Evolutionary conservation across 768 basidiomycete species (phyloP).

Genomic region (Clavaria fumosa): DNA sequence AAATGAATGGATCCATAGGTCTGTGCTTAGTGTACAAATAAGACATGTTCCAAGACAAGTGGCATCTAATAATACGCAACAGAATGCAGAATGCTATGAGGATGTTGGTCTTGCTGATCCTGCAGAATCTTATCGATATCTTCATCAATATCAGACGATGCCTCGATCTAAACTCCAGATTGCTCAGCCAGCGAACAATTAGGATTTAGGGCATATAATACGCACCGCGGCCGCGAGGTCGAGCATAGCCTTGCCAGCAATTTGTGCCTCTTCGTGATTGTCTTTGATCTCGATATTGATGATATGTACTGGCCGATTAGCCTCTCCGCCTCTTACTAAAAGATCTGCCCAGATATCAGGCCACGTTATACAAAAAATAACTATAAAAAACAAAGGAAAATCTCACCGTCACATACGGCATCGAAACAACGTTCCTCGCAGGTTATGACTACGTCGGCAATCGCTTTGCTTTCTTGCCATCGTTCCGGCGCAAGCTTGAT

Average conservation of each 20-base stretch:
- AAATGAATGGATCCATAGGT: no score
- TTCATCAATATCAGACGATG: slow-evolving; percentile 73
- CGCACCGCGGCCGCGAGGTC: slow-evolving; percentile 82
- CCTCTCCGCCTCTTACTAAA: slow-evolving; percentile 74
- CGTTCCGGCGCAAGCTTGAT: slow-evolving; percentile 90
- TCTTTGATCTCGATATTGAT: slow-evolving; percentile 99
- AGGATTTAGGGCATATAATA: slow-evolving; percentile 11
- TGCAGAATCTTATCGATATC: slow-evolving; percentile 81
- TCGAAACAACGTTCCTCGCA: slow-evolving; percentile 99
- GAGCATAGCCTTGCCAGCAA: slow-evolving; percentile 90
- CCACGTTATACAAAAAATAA: slow-evolving; percentile 3
- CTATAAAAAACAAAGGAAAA: no score
- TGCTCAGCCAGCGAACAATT: slow-evolving; percentile 7
- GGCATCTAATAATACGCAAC: slow-evolving; percentile 85
- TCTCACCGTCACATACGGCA: slow-evolving; percentile 92
- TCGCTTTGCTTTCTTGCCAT: slow-evolving; percentile 82
- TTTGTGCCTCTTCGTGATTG: slow-evolving; percentile 94
- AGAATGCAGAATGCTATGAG: slow-evolving; percentile 81
- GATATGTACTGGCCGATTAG: slow-evolving; percentile 86
- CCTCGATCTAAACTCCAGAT: slow-evolving; percentile 53
- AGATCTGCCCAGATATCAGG: slow-evolving; percentile 41
- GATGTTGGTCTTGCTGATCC: slow-evolving; percentile 75
- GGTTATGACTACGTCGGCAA: slow-evolving; percentile 96
- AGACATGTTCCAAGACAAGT: no score
- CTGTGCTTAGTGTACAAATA: no score